Percentiles rank a stretch among this genome's conserved stretches.
These are phyloP conservation scores for Medicago ruthenica DNA, from an alignment of 306 rosid species.

Conservation along the genomic window DNA sequence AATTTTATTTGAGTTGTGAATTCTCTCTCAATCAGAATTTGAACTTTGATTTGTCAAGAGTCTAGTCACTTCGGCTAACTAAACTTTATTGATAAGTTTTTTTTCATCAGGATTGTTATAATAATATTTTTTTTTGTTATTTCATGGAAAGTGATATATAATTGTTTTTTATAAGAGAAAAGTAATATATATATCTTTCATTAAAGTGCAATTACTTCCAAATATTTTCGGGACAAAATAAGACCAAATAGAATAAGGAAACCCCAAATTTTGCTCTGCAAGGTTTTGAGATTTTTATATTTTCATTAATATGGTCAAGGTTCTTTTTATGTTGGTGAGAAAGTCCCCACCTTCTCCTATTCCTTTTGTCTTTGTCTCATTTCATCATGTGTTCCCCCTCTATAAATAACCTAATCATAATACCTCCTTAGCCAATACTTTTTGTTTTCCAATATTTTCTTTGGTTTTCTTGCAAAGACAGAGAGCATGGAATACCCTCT, in stretches of 20 bases:
- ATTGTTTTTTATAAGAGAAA: too few relatives aligned
- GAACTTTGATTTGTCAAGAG: too few relatives aligned
- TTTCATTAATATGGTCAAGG: conserved; percentile 46
- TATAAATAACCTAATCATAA: conserved; percentile 54
- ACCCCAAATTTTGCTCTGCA: conserved; percentile 19
- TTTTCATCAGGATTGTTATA: too few relatives aligned
- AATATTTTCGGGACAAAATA: conserved; percentile 35
- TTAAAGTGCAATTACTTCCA: background rate
- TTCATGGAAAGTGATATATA: too few relatives aligned
- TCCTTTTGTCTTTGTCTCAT: conserved; percentile 49
- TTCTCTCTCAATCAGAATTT: too few relatives aligned
- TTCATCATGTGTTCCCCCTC: conserved; percentile 37
- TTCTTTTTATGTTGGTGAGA: conserved; percentile 45
- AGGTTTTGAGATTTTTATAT: conserved; percentile 42
- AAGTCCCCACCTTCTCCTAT: conserved; percentile 37
- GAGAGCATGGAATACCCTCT: conserved; percentile 61
- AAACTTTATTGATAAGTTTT: too few relatives aligned
- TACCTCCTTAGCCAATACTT: conserved; percentile 29
- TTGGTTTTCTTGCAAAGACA: background rate
- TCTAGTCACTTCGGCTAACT: too few relatives aligned
- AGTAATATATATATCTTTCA: background rate
- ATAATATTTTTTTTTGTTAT: too few relatives aligned
- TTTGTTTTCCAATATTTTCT: conserved; percentile 24
- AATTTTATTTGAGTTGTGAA: too few relatives aligned
- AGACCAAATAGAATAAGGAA: conserved; percentile 36